phyloP scores from a whole-genome alignment of 2,329 filamentous ascomycete species.

The Aurifilum marmelostoma region DNA sequence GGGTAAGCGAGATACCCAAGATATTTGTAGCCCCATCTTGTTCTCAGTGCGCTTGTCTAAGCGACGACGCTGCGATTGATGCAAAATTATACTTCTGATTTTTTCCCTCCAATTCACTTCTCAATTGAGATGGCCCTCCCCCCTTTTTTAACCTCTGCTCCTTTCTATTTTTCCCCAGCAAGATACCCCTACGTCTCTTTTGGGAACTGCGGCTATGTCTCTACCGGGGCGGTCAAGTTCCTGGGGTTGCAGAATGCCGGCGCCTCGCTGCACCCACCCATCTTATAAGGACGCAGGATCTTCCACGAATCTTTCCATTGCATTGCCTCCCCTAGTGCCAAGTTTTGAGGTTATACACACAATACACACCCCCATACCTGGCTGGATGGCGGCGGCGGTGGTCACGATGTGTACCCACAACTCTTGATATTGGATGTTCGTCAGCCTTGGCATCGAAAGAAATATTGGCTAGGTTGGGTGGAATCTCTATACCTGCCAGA shows the following conservation, averaged over 20 bases:
- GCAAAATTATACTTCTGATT: background rate
- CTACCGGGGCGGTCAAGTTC: background rate
- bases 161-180: background rate
- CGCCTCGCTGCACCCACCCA: background rate
- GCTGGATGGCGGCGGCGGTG: background rate
- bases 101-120: background rate
- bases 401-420: background rate
- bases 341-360: background rate
- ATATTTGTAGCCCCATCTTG: background rate
- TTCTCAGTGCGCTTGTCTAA: background rate
- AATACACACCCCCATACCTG: background rate
- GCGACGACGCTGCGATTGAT: background rate
- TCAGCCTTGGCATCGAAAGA: constrained; percentile 2
- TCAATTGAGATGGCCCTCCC: background rate
- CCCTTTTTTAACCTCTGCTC: background rate
- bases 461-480: background rate
- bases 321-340: background rate
- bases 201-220: background rate
- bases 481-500: background rate
- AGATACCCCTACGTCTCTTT: background rate
- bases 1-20: background rate
- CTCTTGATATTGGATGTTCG: background rate
- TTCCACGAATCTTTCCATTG: constrained; percentile 8
- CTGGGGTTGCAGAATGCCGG: background rate
- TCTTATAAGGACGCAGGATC: background rate